Conservation (phyloP, 257 asterid species). For the Perilla frutescens region DNA sequence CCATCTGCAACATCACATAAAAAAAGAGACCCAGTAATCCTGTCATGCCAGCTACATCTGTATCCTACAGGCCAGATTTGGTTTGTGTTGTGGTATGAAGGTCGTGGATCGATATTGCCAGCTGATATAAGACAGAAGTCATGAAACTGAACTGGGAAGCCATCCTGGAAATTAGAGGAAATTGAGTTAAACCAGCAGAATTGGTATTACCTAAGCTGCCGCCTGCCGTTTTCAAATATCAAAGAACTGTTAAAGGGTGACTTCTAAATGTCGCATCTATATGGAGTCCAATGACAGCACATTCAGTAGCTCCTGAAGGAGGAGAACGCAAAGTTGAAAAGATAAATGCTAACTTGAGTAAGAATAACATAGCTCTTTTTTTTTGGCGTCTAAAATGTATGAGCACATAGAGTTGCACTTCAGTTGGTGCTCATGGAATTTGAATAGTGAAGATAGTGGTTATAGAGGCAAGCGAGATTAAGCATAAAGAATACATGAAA, state of each 20-base stretch:
- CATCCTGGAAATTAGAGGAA: slow-evolving; percentile 61
- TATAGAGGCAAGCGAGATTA: slow-evolving; percentile 8
- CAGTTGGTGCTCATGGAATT: slow-evolving; percentile 1
- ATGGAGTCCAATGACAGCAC: not conserved
- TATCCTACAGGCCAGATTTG: slow-evolving; percentile 97
- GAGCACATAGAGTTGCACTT: not conserved
- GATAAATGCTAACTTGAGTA: not conserved
- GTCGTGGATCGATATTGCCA: slow-evolving; percentile 75
- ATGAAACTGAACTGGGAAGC: slow-evolving; percentile 85
- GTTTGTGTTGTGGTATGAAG: slow-evolving; percentile 64
- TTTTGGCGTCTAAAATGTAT: not conserved
- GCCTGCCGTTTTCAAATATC: not conserved
- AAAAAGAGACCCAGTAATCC: slow-evolving; percentile 86
- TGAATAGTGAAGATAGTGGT: slow-evolving; percentile 8
- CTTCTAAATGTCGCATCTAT: slow-evolving; percentile 3
- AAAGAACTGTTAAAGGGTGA: not conserved
- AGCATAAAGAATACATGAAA: slow-evolving; percentile 4
- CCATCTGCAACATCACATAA: slow-evolving; percentile 83
- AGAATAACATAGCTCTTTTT: not conserved
- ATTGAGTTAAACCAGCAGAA: slow-evolving; percentile 6
- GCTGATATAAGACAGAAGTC: slow-evolving; percentile 81
- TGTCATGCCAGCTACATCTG: slow-evolving; percentile 93
- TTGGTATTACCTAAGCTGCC: not conserved
- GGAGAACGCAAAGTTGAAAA: slow-evolving; percentile 14
- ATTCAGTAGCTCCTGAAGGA: slow-evolving; percentile 23